Evolutionary conservation across 352 stramenopile species (phyloP), one percentile per base, ranked within the genome.

Genomic region (Phytophthora boehmeriae): DNA sequence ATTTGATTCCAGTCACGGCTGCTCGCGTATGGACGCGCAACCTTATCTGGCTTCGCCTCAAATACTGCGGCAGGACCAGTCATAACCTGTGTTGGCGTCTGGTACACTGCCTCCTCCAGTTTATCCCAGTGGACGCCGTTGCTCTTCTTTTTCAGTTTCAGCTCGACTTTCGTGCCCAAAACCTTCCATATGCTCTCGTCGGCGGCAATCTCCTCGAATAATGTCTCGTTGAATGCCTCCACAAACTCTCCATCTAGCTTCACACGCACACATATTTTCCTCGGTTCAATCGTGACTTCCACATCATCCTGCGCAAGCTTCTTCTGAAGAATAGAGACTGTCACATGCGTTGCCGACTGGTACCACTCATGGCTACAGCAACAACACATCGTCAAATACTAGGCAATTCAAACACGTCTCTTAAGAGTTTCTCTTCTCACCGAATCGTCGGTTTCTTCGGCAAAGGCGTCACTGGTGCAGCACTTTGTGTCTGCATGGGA

Each of bases 1-100:
- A 97, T 93, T 48, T 83, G 71, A 48, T 95, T 92, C 91, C 91
- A 97, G 64, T 97, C 83, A 41, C 87, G 83, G 32, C 74, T 75
- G 66, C 83, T 93, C n/a, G 84, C 79, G 56, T 97, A 97, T 47
- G 88, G 77, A 22, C 81, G 83, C 34, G 79, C 65, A 19, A 78
- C 72, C 43, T 57, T 56, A 38, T 83, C 67, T 1, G 67, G 59
- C 42, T 89, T 90, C 22, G 84, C 76, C 42, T 83, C 73, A 51
- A 86, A 86, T 25, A 90, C 80, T 8, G 80, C 83, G 0, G 83
- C 78, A 13, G 74, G 52, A 1, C 80, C 83, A 3, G 73, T 88
- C 48, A 87, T 46, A 28, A 88, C 59, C 41, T 88, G 73, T 16
- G 56, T 41, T 35, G 68, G 70, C 13, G 56, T 75, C n/a, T 78